A percentile compares a stretch with the other conserved stretches of the same genome.
phyloP scores from a whole-genome alignment of 2,329 filamentous ascomycete genomes.

The Cucurbitaria berberidis region DNA sequence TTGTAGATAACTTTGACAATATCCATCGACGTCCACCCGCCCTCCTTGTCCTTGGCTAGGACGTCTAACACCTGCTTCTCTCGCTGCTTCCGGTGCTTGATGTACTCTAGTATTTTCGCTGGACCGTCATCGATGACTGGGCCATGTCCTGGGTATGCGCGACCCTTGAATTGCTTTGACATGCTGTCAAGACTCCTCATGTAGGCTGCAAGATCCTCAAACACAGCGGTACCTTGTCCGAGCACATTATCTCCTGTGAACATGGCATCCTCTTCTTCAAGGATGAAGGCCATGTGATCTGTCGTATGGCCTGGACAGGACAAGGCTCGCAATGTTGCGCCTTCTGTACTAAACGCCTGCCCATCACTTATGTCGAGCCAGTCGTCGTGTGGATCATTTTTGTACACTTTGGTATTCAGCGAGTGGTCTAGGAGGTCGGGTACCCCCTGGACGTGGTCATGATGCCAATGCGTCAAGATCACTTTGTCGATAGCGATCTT shows the following conservation, averaged over 20 bases:
- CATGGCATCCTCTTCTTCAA: conserved; percentile 79
- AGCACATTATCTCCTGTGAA: conserved; percentile 91
- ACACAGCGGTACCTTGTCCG: conserved; percentile 84
- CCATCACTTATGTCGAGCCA: conserved; percentile 64
- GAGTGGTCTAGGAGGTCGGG: conserved; percentile 68
- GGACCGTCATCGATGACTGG: conserved; percentile 75
- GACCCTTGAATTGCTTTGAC: conserved; percentile 67
- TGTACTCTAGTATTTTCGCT: conserved; percentile 79
- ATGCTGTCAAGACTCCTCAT: conserved; percentile 73
- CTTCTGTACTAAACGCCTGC: conserved; percentile 63
- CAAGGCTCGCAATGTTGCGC: conserved; percentile 70
- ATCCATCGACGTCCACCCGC: conserved; percentile 73
- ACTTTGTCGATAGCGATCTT: conserved; percentile 70
- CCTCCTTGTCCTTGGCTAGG: conserved; percentile 35
- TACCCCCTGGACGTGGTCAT: conserved; percentile 82
- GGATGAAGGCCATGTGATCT: conserved; percentile 80
- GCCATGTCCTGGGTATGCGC: conserved; percentile 89
- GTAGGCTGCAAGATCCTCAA: conserved; percentile 76
- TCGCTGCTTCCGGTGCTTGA: conserved; percentile 77
- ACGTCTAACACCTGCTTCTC: conserved; percentile 61
- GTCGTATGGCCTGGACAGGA: conserved; percentile 77
- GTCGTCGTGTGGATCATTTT: conserved; percentile 61
- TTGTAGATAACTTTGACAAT: conserved; percentile 88
- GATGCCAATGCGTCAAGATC: conserved; percentile 91
- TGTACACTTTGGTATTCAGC: conserved; percentile 70